Conservation (phyloP, 2,329 filamentous ascomycete species). For the Akanthomyces muscarius region DNA sequence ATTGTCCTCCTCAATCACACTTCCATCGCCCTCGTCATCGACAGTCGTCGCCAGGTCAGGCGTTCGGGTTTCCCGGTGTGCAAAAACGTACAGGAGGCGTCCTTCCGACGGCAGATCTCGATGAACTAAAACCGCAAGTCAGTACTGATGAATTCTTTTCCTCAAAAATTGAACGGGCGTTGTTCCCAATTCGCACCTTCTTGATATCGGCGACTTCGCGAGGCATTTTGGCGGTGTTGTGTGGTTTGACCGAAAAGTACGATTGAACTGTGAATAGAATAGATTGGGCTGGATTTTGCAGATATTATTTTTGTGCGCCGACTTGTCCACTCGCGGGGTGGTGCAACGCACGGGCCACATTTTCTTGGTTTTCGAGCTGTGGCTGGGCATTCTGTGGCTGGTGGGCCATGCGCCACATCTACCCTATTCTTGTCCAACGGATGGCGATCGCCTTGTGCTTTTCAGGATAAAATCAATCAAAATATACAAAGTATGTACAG, state of each 20-base stretch:
- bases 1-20: not conserved
- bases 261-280: conserved; percentile 28
- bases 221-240: conserved; percentile 90
- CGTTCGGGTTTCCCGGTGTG: not conserved
- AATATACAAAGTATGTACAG: too few relatives aligned
- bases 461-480: too few relatives aligned
- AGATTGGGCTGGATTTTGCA: conserved; percentile 28
- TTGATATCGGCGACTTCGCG: conserved; percentile 98
- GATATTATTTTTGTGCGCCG: conserved; percentile 33
- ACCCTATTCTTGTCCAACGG: not conserved
- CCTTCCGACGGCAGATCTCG: conserved; percentile 99
- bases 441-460: not conserved
- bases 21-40: not conserved
- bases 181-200: conserved; percentile 48
- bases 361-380: conserved; percentile 1
- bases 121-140: conserved; percentile 68
- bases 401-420: not conserved
- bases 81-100: conserved; percentile 86
- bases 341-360: conserved; percentile 26
- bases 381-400: conserved; percentile 3
- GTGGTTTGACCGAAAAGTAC: conserved; percentile 37
- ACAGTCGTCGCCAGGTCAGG: not conserved
- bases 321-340: conserved; percentile 25
- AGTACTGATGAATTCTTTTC: conserved; percentile 22
- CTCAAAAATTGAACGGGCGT: not conserved